Percentiles rank a stretch among this genome's conserved stretches.
phyloP scores from a whole-genome alignment of 257 asterid species.

The Solanum clarkiae region DNA sequence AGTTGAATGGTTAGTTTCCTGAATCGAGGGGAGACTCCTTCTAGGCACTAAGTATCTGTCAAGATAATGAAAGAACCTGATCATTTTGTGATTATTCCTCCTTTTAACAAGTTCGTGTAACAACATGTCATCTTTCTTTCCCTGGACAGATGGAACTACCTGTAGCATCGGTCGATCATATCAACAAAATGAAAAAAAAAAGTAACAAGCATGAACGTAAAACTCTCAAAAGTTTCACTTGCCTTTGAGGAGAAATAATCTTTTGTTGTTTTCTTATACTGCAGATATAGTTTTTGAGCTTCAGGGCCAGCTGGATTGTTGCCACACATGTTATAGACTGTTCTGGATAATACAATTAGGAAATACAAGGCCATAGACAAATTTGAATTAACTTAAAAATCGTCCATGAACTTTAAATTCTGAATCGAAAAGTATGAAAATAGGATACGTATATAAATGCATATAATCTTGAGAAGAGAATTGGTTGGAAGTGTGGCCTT shows the following conservation, averaged over 20 bases:
- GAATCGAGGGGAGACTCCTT: slow-evolving; percentile 10
- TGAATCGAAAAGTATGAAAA: not conserved
- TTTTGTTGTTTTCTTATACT: not conserved
- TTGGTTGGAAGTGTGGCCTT: not conserved
- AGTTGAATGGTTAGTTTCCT: slow-evolving; percentile 12
- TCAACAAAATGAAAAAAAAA: not conserved
- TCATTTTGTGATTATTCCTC: slow-evolving; percentile 17
- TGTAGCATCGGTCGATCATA: not conserved
- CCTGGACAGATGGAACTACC: slow-evolving; percentile 21
- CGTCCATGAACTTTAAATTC: not conserved
- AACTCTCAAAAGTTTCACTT: not conserved
- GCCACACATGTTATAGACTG: not conserved
- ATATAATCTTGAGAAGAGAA: slow-evolving; percentile 18
- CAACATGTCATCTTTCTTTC: slow-evolving; percentile 5
- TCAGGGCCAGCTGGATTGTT: not conserved
- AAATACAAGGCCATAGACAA: not conserved
- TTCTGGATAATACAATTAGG: not conserved
- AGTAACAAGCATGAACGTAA: not conserved
- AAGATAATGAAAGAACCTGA: slow-evolving; percentile 17
- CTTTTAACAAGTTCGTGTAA: slow-evolving; percentile 14
- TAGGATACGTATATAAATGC: slow-evolving; percentile 22
- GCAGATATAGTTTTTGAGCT: not conserved
- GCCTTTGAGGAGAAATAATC: not conserved
- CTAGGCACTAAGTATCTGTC: slow-evolving; percentile 3
- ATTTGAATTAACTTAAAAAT: not conserved